These are phyloP conservation scores for Neofusicoccum laricinum DNA, from an alignment of 2,329 filamentous ascomycete genomes.

Conservation along the genomic window DNA sequence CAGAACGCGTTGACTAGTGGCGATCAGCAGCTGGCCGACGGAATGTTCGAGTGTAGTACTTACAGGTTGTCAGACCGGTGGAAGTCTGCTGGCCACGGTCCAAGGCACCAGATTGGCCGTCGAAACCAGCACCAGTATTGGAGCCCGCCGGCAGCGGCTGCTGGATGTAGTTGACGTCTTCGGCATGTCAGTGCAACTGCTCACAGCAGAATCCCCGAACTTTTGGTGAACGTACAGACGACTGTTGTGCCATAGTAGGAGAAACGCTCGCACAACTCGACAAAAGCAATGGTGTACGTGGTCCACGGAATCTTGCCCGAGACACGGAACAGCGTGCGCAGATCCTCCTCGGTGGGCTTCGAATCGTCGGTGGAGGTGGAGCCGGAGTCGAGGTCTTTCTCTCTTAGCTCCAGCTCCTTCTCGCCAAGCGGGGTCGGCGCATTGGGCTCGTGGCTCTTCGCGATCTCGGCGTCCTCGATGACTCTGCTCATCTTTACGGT, in stretches of 20 bases:
- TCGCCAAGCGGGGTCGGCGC: conserved; percentile 31
- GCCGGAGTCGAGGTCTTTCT: conserved; percentile 23
- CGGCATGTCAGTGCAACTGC: background rate
- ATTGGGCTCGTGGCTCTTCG: conserved; percentile 35
- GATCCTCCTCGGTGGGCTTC: conserved; percentile 60
- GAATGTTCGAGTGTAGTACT: background rate
- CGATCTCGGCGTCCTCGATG: conserved; percentile 25
- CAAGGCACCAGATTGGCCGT: conserved; percentile 35
- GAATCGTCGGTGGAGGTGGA: conserved; percentile 26
- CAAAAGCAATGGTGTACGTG: conserved; percentile 68
- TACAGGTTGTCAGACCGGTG: conserved; percentile 34
- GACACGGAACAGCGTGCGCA: conserved; percentile 60
- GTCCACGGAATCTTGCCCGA: conserved; percentile 63
- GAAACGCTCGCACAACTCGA: conserved; percentile 74
- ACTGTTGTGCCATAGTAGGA: conserved; percentile 72
- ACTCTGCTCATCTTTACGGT: background rate
- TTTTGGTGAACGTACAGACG: conserved; percentile 51
- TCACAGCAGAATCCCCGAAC: background rate
- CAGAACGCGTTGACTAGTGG: conserved; percentile 37
- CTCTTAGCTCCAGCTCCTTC: conserved; percentile 30
- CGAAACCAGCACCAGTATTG: conserved; percentile 25
- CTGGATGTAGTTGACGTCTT: conserved; percentile 42
- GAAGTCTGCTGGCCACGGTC: conserved; percentile 37
- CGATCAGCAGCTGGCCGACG: background rate
- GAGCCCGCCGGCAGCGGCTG: conserved; percentile 34